phyloP scores from a whole-genome alignment of 441 rosid genomes.

The Jatropha podagrica region DNA sequence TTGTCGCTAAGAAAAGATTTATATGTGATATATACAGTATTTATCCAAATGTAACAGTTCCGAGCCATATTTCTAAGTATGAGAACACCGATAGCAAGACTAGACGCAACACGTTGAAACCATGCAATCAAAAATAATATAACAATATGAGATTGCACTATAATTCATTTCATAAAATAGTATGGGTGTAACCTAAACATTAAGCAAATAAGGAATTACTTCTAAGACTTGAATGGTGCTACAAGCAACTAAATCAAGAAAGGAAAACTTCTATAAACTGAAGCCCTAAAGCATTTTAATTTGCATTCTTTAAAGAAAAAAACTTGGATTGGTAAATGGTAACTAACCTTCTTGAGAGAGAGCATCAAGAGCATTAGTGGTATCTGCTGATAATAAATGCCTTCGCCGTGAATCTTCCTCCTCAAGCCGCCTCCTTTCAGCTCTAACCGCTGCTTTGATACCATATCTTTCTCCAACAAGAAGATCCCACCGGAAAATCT shows the following conservation, averaged over 20 bases:
- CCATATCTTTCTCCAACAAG: slow-evolving; percentile 93
- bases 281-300: too few relatives aligned
- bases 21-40: background rate
- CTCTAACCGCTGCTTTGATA: slow-evolving; percentile 87
- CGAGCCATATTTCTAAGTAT: background rate
- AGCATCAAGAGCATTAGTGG: slow-evolving; percentile 66
- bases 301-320: too few relatives aligned
- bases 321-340: background rate
- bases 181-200: background rate
- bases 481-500: slow-evolving; percentile 88
- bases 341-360: slow-evolving; percentile 84
- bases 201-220: background rate
- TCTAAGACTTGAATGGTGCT: too few relatives aligned
- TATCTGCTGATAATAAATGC: slow-evolving; percentile 47
- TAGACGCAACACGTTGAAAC: too few relatives aligned
- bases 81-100: background rate
- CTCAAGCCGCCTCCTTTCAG: slow-evolving; percentile 72
- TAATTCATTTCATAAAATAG: too few relatives aligned
- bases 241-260: too few relatives aligned
- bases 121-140: too few relatives aligned
- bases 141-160: background rate
- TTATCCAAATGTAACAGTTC: slow-evolving; percentile 3
- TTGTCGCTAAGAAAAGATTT: background rate
- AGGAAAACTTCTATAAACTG: too few relatives aligned
- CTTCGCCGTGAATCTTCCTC: slow-evolving; percentile 65